Evolutionary conservation across 495 filamentous ascomycete genomes (phyloP), one percentile per base, ranked within the genome.

Genomic region (Penicillium silybi): DNA sequence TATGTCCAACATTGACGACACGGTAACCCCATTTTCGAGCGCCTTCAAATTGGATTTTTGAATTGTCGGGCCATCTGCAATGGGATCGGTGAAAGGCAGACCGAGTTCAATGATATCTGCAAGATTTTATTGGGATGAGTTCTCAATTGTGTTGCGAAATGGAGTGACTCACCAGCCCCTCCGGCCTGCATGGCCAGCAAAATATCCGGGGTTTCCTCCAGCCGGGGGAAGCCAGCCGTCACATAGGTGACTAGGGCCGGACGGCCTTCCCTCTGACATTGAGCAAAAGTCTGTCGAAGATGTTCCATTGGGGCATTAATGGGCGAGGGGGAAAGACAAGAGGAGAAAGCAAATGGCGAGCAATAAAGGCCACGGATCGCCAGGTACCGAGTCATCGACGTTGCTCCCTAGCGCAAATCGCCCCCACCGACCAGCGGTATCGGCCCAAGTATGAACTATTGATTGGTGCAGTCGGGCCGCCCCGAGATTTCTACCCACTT

Each of bases 71-170:
- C 92, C 92, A 70, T 97, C 92, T 48, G 91, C 92, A 71, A 96
- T 97, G 18, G 93, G 93, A 63, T 99, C 93, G 45, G 95, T 97
- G 79, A 99, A 99, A 40, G 95, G 95, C 38, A 96, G 79, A 32
- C 92, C 90, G 43, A 69, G 61, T 32, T 71, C 67, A 40, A 76
- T 74, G 11, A 76, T 63, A 50, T 76, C 73, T 76, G 35, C n/a
- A 26, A 29, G 18, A 20, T 19, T 1, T 29, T 20, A 32, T 27
- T 41, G 19, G 23, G 23, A 16, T 41, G 35, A 32, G 41, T 45
- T 23, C 48, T 38, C 46, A 53, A 17, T 39, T 19, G 6, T 32
- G 20, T 23, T 17, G 27, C 18, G 45, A 29, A 29, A 26, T 26
- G 25, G 3, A 44, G 45, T 45, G 17, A 69, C 78, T 40, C 74